Percentiles rank a stretch among this genome's conserved stretches.
Evolutionary conservation across 345 rosid species (phyloP).

Genomic region (Eucalyptus camaldulensis): DNA sequence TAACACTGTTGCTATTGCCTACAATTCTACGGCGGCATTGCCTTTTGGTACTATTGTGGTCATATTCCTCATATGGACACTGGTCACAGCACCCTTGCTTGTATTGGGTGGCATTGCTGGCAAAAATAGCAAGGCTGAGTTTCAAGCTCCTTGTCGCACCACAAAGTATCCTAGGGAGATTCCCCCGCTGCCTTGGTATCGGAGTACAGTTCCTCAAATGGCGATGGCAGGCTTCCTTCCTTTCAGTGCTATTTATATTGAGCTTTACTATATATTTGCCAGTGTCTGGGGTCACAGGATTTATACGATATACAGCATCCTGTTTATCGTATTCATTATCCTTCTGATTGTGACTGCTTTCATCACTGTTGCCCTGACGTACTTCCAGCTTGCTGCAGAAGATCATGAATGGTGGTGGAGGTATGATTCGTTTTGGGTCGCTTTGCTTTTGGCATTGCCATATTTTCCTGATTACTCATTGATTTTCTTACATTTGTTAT

Average conservation of each 20-base stretch:
- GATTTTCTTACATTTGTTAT: background rate
- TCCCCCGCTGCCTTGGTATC: constrained; percentile 76
- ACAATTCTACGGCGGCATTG: constrained; percentile 77
- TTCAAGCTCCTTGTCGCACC: constrained; percentile 86
- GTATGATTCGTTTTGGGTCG: constrained; percentile 3
- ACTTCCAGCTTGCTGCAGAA: constrained; percentile 95
- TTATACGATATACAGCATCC: background rate
- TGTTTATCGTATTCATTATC: background rate
- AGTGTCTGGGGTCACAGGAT: background rate
- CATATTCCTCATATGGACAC: constrained; percentile 72
- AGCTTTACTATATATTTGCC: background rate
- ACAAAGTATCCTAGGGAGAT: constrained; percentile 83
- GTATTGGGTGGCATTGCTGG: constrained; percentile 95
- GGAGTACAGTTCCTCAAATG: constrained; percentile 82
- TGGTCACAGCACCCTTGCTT: constrained; percentile 76
- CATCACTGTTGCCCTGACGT: constrained; percentile 82
- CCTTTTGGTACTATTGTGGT: constrained; percentile 88
- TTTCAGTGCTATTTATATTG: background rate
- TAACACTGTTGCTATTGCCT: constrained; percentile 75
- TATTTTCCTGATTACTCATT: background rate
- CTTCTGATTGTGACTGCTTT: constrained; percentile 69
- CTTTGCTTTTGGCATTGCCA: background rate
- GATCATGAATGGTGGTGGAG: constrained; percentile 97
- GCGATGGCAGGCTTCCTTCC: constrained; percentile 11
- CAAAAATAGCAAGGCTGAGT: constrained; percentile 82